Conservation (phyloP, 192 early-diverging fungal species). For the Coemansia sp. region DNA sequence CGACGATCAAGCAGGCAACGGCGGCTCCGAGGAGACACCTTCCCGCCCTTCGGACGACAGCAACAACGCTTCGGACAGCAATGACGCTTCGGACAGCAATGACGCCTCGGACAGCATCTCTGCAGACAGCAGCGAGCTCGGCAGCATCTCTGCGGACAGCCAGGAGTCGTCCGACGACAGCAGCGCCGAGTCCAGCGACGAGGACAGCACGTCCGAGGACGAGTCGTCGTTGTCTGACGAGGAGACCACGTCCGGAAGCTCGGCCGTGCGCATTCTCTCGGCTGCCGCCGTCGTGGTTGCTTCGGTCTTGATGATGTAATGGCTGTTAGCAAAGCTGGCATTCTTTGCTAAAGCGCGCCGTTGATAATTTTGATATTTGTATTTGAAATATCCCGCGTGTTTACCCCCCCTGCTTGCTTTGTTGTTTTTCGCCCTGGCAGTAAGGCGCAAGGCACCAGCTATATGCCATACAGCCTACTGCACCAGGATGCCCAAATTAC, state of each 20-base stretch:
- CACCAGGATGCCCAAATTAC: too few species aligned
- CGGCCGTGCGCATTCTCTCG: slow-evolving; percentile 26
- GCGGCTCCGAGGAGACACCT: neutral
- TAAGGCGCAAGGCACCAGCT: too few species aligned
- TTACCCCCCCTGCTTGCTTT: too few species aligned
- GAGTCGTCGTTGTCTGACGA: slow-evolving; percentile 15
- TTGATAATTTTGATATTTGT: neutral
- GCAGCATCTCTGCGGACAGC: neutral
- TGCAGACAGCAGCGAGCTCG: slow-evolving; percentile 5
- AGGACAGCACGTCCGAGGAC: slow-evolving; percentile 2
- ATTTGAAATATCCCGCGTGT: too few species aligned
- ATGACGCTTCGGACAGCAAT: neutral
- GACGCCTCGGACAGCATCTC: neutral
- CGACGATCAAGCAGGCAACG: neutral
- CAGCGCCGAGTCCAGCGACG: neutral
- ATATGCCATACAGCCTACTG: too few species aligned
- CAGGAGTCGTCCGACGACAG: neutral
- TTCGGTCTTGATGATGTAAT: slow-evolving; percentile 12
- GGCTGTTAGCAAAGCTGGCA: neutral
- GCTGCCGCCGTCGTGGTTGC: slow-evolving; percentile 30
- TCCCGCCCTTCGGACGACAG: slow-evolving; percentile 1
- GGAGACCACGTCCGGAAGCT: slow-evolving; percentile 12
- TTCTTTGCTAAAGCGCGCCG: neutral
- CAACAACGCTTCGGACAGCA: slow-evolving; percentile 1
- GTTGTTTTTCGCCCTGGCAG: too few species aligned